These are phyloP conservation scores for Kluyveromyces siamensis DNA, from an alignment of 805 yeast genomes.

Conservation along the genomic window DNA sequence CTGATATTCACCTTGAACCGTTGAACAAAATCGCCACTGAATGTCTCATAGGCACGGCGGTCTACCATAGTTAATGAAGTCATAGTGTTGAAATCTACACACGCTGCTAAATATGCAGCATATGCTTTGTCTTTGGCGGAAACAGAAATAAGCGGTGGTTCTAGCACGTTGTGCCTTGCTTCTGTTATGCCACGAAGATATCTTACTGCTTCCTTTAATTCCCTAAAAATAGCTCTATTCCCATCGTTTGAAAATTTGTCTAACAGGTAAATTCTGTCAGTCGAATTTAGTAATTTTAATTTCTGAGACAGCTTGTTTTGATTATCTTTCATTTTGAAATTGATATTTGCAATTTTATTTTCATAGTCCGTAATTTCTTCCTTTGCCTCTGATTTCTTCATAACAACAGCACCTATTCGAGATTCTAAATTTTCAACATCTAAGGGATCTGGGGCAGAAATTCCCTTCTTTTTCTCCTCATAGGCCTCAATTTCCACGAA, in stretches of 20 bases:
- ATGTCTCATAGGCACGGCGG: conserved; percentile 38
- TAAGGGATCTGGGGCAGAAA: not conserved
- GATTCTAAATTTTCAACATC: conserved; percentile 5
- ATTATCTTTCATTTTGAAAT: conserved; percentile 32
- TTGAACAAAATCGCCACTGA: conserved; percentile 37
- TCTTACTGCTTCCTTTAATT: conserved; percentile 26
- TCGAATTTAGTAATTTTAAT: conserved; percentile 33
- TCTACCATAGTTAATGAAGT: conserved; percentile 56
- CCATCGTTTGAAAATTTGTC: conserved; percentile 15
- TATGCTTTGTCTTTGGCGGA: conserved; percentile 40
- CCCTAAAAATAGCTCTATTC: conserved; percentile 20
- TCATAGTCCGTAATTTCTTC: conserved; percentile 20
- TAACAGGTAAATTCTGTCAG: conserved; percentile 44
- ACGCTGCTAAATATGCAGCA: conserved; percentile 49
- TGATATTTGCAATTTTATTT: conserved; percentile 29
- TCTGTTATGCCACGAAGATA: conserved; percentile 28
- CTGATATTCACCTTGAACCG: conserved; percentile 48
- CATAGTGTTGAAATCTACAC: conserved; percentile 44
- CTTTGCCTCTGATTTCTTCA: conserved; percentile 17
- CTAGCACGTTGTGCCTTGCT: conserved; percentile 41
- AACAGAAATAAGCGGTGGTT: conserved; percentile 68
- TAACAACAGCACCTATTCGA: conserved; percentile 9
- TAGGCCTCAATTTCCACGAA: conserved; percentile 10
- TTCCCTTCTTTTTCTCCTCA: conserved; percentile 3
- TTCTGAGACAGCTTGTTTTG: conserved; percentile 28